Percentiles rank a stretch among this genome's conserved stretches.
Conservation (phyloP, 2,329 filamentous ascomycete species). For the Beauveria medogensis region DNA sequence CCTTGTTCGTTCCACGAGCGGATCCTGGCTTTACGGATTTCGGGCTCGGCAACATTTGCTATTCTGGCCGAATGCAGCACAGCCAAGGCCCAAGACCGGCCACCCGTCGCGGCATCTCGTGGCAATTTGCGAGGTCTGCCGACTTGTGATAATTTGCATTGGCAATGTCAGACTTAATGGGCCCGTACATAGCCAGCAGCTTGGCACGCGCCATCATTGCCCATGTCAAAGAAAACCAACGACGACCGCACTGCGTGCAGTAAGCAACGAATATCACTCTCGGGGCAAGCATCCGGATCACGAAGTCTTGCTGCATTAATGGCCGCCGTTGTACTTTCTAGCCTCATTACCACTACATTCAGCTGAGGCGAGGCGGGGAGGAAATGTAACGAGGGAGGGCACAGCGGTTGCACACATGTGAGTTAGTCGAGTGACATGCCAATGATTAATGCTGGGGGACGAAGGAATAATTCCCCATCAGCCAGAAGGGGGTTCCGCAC, state of each 20-base stretch:
- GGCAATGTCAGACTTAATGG: neutral
- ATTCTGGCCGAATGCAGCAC: neutral
- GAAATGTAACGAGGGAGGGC: neutral
- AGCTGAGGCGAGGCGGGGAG: neutral
- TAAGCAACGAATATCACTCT: too few species aligned
- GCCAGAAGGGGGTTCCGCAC: neutral
- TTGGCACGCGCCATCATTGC: neutral
- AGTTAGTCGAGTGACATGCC: neutral
- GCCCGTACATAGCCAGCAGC: neutral
- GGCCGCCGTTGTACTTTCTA: too few species aligned
- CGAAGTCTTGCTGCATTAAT: too few species aligned
- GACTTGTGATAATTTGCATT: neutral
- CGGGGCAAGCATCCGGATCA: too few species aligned
- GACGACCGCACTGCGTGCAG: too few species aligned
- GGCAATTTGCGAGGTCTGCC: neutral
- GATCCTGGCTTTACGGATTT: neutral
- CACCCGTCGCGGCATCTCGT: neutral
- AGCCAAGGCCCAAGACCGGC: slow-evolving; percentile 1
- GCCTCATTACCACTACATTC: neutral
- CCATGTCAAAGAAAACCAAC: too few species aligned
- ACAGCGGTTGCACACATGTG: neutral
- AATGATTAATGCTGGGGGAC: neutral
- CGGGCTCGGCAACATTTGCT: neutral
- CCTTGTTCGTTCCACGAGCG: neutral
- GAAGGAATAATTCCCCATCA: neutral